Conservation (phyloP, 2,329 filamentous ascomycete genomes). For the Nectriaceae sp. region DNA sequence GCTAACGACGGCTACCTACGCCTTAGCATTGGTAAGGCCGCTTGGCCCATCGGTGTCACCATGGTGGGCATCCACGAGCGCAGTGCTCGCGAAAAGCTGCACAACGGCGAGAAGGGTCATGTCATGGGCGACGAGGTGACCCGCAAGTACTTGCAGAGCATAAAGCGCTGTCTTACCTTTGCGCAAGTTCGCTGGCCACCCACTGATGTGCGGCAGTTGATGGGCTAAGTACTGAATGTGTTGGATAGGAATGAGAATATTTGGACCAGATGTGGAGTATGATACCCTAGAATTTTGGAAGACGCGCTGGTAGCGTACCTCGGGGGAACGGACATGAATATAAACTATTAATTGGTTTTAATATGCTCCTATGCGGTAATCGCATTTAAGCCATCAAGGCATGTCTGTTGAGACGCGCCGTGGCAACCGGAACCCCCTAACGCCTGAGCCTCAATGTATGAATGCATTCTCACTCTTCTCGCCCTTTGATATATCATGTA, state of each 20-base stretch:
- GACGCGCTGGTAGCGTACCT: background rate
- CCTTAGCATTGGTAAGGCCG: slow-evolving; percentile 92
- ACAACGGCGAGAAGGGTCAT: slow-evolving; percentile 84
- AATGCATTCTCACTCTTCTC: slow-evolving; percentile 14
- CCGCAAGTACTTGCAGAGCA: slow-evolving; percentile 94
- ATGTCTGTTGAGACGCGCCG: slow-evolving; percentile 21
- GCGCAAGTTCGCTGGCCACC: slow-evolving; percentile 96
- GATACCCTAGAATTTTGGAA: slow-evolving; percentile 20
- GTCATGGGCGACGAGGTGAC: slow-evolving; percentile 98
- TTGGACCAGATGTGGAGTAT: slow-evolving; percentile 11
- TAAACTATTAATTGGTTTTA: slow-evolving; percentile 6
- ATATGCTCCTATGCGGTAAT: slow-evolving; percentile 17
- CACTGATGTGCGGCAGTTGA: slow-evolving; percentile 87
- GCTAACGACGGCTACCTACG: slow-evolving; percentile 94
- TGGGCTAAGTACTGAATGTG: slow-evolving; percentile 59
- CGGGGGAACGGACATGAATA: slow-evolving; percentile 2
- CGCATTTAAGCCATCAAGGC: no score
- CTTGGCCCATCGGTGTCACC: slow-evolving; percentile 98
- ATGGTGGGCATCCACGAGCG: slow-evolving; percentile 99
- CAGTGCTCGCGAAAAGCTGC: slow-evolving; percentile 91
- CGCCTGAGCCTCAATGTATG: slow-evolving; percentile 19
- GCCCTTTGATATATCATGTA: background rate
- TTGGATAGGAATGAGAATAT: background rate
- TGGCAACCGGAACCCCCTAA: slow-evolving; percentile 26
- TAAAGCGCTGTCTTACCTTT: slow-evolving; percentile 95